Percentiles rank a stretch among this genome's conserved stretches.
These are phyloP conservation scores for Alternaria burnsii DNA, from an alignment of 2,329 filamentous ascomycete species.

Conservation along the genomic window DNA sequence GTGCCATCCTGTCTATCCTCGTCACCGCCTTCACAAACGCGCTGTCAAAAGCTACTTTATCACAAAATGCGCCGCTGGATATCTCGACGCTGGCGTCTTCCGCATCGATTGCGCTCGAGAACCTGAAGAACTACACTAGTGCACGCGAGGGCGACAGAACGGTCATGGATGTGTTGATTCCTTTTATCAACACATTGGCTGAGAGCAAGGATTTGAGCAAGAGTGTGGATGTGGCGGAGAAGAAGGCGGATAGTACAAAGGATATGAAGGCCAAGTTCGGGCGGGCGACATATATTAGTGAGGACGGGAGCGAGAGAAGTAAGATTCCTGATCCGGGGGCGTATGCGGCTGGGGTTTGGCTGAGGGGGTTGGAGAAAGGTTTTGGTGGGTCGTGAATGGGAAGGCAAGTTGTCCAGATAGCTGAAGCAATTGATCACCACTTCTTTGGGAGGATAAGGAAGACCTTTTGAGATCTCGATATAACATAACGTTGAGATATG, in stretches of 20 bases:
- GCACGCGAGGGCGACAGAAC: conserved; percentile 89
- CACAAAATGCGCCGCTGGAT: conserved; percentile 40
- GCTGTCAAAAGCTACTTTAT: conserved; percentile 44
- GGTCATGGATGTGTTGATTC: conserved; percentile 86
- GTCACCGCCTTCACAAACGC: conserved; percentile 74
- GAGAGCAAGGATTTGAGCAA: conserved; percentile 70
- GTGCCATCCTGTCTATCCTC: conserved; percentile 84
- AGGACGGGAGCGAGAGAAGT: conserved; percentile 62
- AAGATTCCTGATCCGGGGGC: conserved; percentile 73
- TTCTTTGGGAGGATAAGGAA: neutral
- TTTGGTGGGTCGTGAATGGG: conserved; percentile 11
- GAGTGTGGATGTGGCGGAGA: conserved; percentile 76
- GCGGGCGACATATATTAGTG: conserved; percentile 81
- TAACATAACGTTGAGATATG: neutral
- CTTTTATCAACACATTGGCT: conserved; percentile 78
- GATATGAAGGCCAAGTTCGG: conserved; percentile 90
- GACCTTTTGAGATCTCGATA: neutral
- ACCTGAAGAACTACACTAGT: conserved; percentile 75
- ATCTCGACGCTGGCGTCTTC: conserved; percentile 49
- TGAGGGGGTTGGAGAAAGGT: conserved; percentile 65
- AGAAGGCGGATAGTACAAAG: conserved; percentile 82
- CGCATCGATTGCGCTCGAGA: conserved; percentile 55
- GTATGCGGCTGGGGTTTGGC: conserved; percentile 81
- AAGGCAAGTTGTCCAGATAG: neutral
- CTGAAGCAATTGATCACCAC: neutral